phyloP scores from a whole-genome alignment of 2,329 filamentous ascomycete genomes.

The Talaromyces sp. region DNA sequence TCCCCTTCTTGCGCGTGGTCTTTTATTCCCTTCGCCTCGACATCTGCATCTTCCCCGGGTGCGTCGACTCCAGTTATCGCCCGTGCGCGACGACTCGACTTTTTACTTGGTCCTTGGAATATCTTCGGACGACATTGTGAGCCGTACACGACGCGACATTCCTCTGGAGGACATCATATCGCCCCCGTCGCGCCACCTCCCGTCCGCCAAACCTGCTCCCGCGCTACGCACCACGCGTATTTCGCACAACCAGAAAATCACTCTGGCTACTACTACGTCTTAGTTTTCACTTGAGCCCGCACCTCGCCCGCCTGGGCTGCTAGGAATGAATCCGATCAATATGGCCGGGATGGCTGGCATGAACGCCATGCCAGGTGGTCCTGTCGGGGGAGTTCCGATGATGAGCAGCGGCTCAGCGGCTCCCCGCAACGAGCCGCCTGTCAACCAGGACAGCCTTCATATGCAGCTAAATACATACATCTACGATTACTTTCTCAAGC shows the following conservation, averaged over 20 bases:
- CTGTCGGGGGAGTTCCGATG: conserved; percentile 55
- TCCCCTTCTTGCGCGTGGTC: neutral
- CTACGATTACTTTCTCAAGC: conserved; percentile 75
- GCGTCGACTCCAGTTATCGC: neutral
- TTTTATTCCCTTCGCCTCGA: neutral
- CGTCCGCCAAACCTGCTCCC: neutral
- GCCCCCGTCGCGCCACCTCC: neutral
- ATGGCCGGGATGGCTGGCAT: conserved; percentile 55
- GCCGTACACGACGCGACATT: neutral
- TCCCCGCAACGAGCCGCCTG: conserved; percentile 31
- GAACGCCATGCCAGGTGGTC: conserved; percentile 51
- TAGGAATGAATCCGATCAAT: conserved; percentile 51
- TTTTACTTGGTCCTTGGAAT: neutral
- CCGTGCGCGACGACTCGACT: neutral
- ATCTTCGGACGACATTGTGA: neutral
- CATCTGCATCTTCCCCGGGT: neutral
- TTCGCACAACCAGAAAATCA: conserved; percentile 13
- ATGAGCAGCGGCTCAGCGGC: conserved; percentile 48
- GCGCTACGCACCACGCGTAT: conserved; percentile 3
- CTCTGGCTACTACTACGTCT: conserved; percentile 23
- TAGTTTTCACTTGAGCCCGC: conserved; percentile 23
- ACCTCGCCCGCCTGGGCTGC: conserved; percentile 30
- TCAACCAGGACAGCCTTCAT: conserved; percentile 27
- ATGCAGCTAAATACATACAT: conserved; percentile 60
- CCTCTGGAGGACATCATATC: neutral